Base-by-base conservation (phyloP, 768 basidiomycete species). In the Auriscalpium microsporum region DNA sequence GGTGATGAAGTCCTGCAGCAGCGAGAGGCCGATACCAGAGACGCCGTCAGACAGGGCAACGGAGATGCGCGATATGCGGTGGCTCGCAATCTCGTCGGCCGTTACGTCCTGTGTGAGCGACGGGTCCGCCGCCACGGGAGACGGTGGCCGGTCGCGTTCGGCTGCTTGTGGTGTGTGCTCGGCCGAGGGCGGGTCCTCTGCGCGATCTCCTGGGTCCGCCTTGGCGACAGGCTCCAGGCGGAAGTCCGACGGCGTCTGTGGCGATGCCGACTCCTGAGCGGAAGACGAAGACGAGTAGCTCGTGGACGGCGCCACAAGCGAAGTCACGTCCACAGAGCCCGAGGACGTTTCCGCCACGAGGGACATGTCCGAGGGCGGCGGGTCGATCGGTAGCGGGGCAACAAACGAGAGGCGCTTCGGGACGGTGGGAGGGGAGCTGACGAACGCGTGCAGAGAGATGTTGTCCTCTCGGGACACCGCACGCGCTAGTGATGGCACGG, bases 1-100 rank as follows among this genome's bases (percentile, higher is more conserved):
- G 58, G 70, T 63, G 40, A 71, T 68, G 63, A 80, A 67, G 42
- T 74, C 75, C 59, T 81, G 79, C 52, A 90, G 68, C 52, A 89
- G 68, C 2, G 82, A 82, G 36, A 88, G 68, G 1, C 87, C 87
- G 38, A 90, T 89, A 0, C 83, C 87, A 1, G 78, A 72, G 50
- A 81, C 79, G 4, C 80, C 84, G 55, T 86, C 84, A 2, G 79
- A 80, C 52, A 73, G 58, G 7, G 67, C 73, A 3, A 71, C 60
- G 28, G 72, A 77, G 14, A 69, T 59, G 23, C 66, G 73, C 14
- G 58, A 61, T 6, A 51, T 42, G 45, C 14, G 55, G 14, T 11
- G n/a, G 40, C 23, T 51, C 10, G 23, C 46, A 6, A 42, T 10
- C 33, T 59, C 50, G 4, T 52, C 49, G 34, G n/a, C n/a, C 17